These are phyloP conservation scores for Moricandia moricandioides DNA, from an alignment of 345 rosid species.

Conservation along the genomic window DNA sequence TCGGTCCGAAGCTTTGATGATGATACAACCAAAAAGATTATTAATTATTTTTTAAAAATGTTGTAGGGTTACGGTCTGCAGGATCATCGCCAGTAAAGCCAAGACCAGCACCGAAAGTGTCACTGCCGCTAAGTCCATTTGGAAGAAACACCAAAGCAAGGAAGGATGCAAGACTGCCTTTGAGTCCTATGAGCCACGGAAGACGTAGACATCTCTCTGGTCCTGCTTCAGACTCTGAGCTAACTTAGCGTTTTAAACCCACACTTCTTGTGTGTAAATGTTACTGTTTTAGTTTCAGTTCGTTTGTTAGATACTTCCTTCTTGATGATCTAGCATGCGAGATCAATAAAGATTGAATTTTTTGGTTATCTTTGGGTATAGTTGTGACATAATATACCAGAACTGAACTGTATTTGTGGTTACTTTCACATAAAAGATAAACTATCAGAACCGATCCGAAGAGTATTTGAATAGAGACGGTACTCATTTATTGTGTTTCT, in stretches of 20 bases:
- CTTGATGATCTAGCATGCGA: not conserved
- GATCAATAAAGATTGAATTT: not conserved
- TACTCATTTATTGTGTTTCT: no score
- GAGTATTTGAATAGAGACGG: no score
- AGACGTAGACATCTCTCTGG: conserved; percentile 41
- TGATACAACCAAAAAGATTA: conserved; percentile 1
- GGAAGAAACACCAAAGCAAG: conserved; percentile 35
- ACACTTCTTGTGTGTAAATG: not conserved
- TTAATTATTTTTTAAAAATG: not conserved
- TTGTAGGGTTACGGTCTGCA: conserved; percentile 30
- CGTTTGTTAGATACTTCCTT: not conserved
- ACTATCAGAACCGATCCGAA: no score
- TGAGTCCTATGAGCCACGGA: conserved; percentile 34
- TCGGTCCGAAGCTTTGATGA: not conserved
- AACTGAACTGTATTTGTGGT: no score
- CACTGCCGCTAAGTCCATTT: conserved; percentile 35
- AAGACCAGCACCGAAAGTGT: conserved; percentile 25
- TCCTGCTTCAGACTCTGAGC: conserved; percentile 41
- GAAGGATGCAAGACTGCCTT: conserved; percentile 13
- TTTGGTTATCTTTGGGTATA: not conserved
- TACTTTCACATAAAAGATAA: no score
- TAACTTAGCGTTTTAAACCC: not conserved
- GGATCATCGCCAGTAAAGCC: conserved; percentile 28
- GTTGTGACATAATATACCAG: no score
- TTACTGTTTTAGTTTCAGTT: not conserved